Conservation (phyloP, 1,139 yeast genomes). For the Entelexis paramagnoliae region DNA sequence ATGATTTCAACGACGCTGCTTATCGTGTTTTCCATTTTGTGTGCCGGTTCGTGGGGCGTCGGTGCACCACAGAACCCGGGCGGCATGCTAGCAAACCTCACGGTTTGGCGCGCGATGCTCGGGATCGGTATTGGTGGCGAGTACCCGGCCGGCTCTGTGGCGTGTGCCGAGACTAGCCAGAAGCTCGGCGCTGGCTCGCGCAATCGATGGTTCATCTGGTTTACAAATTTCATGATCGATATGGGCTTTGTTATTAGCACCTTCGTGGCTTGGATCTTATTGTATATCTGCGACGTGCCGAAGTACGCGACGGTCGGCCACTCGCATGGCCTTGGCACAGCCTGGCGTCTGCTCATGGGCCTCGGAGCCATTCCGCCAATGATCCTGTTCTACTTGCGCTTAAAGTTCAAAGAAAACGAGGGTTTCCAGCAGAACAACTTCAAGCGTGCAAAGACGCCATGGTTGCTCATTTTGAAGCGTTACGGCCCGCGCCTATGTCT, state of each 20-base stretch:
- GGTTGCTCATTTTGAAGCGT: constrained; percentile 63
- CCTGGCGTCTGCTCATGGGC: constrained; percentile 89
- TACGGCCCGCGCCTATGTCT: constrained; percentile 73
- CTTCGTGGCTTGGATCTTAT: constrained; percentile 73
- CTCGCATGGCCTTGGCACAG: constrained; percentile 57
- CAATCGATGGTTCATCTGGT: constrained; percentile 81
- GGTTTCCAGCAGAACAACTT: constrained; percentile 61
- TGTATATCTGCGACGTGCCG: constrained; percentile 60
- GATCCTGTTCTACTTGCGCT: constrained; percentile 62
- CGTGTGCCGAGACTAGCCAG: constrained; percentile 85
- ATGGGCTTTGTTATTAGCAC: constrained; percentile 74
- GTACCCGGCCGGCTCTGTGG: constrained; percentile 88
- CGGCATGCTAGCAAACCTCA: constrained; percentile 44
- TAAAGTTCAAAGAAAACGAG: constrained; percentile 63
- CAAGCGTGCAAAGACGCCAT: constrained; percentile 48
- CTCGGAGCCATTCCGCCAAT: constrained; percentile 88
- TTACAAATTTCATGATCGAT: constrained; percentile 84
- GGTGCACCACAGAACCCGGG: constrained; percentile 36
- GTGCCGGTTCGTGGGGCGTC: constrained; percentile 84
- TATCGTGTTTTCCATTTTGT: constrained; percentile 62
- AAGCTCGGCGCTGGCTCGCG: constrained; percentile 68
- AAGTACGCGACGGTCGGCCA: constrained; percentile 16
- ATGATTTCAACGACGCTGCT: constrained; percentile 59
- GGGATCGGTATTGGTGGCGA: constrained; percentile 74
- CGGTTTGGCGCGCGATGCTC: constrained; percentile 73